Conservation (phyloP, 2,329 filamentous ascomycete species). For the Alternaria triticina region DNA sequence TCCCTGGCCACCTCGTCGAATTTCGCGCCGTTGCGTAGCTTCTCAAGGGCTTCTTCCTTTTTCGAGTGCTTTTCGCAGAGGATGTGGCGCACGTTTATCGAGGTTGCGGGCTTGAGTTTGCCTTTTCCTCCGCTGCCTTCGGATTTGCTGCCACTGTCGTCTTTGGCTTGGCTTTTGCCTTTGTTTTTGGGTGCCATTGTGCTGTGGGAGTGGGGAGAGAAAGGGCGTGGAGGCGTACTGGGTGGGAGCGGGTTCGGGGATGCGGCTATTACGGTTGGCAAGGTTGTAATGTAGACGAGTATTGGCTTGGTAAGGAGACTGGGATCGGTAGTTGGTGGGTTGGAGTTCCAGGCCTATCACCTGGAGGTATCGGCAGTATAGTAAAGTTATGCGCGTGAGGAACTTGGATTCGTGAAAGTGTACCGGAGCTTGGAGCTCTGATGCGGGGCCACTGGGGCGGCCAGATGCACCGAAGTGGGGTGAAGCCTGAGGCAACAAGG, state of each 20-base stretch:
- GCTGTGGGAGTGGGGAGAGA: background rate
- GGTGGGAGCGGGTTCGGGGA: background rate
- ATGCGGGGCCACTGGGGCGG: background rate
- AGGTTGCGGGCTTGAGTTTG: constrained; percentile 67
- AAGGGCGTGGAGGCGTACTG: background rate
- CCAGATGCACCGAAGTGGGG: background rate
- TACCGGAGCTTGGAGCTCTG: background rate
- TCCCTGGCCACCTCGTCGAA: constrained; percentile 77
- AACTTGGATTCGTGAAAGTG: background rate
- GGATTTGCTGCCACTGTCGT: constrained; percentile 18
- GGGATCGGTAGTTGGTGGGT: background rate
- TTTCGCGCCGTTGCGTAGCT: constrained; percentile 69
- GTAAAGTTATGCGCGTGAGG: background rate
- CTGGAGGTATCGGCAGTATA: background rate
- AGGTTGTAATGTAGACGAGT: background rate
- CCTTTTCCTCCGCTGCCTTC: constrained; percentile 40
- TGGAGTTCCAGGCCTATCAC: background rate
- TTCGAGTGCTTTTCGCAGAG: constrained; percentile 78
- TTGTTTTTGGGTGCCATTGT: constrained; percentile 40
- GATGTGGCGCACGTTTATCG: constrained; percentile 76
- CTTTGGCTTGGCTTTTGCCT: constrained; percentile 34
- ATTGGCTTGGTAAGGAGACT: background rate
- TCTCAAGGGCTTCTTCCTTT: constrained; percentile 76
- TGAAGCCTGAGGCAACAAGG: background rate
- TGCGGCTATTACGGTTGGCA: background rate